phyloP scores from a whole-genome alignment of 148 eudicot species.

The Amaranthus hypochondriacus region DNA sequence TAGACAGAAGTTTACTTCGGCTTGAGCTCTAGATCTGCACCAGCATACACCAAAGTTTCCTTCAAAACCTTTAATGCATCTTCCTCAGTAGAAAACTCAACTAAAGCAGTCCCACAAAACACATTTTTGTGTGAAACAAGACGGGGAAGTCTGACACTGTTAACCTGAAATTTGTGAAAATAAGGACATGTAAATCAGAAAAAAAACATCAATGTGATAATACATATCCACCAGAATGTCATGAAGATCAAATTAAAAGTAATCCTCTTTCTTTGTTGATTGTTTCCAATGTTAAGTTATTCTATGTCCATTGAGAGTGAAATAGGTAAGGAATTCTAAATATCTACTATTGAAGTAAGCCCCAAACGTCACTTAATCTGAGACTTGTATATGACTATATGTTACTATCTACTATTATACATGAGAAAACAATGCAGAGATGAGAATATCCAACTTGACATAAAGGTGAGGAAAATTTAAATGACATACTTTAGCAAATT shows the following conservation, averaged over 20 bases:
- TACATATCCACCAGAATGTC: background rate
- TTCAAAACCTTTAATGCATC: slow-evolving; percentile 62
- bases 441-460: background rate
- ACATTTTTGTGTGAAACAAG: slow-evolving; percentile 68
- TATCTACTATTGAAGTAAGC: too few relatives aligned
- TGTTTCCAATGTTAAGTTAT: too few relatives aligned
- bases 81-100: slow-evolving; percentile 85
- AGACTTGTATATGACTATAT: background rate
- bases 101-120: slow-evolving; percentile 80
- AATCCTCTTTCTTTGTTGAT: too few relatives aligned
- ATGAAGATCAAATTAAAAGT: too few relatives aligned
- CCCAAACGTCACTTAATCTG: background rate
- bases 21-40: slow-evolving; percentile 63
- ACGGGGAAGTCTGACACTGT: slow-evolving; percentile 85
- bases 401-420: background rate
- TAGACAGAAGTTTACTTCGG: slow-evolving; percentile 49
- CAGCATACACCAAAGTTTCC: slow-evolving; percentile 59
- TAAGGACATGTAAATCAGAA: background rate
- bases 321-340: too few relatives aligned
- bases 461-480: background rate
- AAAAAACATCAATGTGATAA: background rate
- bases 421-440: background rate
- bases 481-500: slow-evolving; percentile 61
- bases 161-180: slow-evolving; percentile 49
- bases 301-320: too few relatives aligned